phyloP scores from a whole-genome alignment of 1,284 basidiomycete species.

The Austroboletus novae-zelandiae region DNA sequence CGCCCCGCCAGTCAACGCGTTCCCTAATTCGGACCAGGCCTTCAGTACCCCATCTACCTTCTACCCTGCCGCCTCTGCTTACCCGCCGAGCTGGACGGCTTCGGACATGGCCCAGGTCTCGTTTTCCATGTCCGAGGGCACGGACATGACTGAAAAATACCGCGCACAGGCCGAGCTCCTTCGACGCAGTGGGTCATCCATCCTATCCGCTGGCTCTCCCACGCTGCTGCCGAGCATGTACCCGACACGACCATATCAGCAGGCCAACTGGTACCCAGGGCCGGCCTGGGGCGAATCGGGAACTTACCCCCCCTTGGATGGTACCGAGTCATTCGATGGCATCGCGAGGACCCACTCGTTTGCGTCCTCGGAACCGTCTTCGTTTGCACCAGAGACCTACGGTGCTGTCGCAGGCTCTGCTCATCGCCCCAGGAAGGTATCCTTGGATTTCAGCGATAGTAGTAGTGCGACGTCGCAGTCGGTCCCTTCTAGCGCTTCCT shows the following conservation, averaged over 20 bases:
- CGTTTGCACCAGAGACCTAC: constrained; percentile 28
- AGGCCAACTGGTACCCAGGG: constrained; percentile 20
- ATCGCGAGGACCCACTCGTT: constrained; percentile 16
- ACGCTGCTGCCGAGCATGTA: constrained; percentile 18
- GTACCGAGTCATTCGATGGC: constrained; percentile 25
- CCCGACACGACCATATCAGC: constrained; percentile 14
- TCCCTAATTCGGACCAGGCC: constrained; percentile 25
- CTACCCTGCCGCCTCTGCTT: constrained; percentile 17
- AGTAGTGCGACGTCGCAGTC: constrained; percentile 33
- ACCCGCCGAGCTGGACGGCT: constrained; percentile 14
- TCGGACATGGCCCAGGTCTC: constrained; percentile 21
- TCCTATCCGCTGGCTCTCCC: constrained; percentile 5
- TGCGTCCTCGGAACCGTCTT: constrained; percentile 17
- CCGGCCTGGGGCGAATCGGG: constrained; percentile 18
- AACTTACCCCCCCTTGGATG: constrained; percentile 23
- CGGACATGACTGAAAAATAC: constrained; percentile 49
- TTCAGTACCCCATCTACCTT: constrained; percentile 39
- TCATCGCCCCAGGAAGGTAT: constrained; percentile 28
- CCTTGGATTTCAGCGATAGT: constrained; percentile 34
- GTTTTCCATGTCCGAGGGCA: constrained; percentile 21
- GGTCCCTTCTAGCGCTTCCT: constrained; percentile 37
- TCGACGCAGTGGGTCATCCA: constrained; percentile 30
- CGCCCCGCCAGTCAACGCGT: constrained; percentile 23
- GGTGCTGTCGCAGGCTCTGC: constrained; percentile 21
- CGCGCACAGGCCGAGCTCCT: constrained; percentile 47